A percentile compares a stretch with the other conserved stretches of the same genome.
Conservation (phyloP, 805 yeast genomes). For the Barnettozyma californica region DNA sequence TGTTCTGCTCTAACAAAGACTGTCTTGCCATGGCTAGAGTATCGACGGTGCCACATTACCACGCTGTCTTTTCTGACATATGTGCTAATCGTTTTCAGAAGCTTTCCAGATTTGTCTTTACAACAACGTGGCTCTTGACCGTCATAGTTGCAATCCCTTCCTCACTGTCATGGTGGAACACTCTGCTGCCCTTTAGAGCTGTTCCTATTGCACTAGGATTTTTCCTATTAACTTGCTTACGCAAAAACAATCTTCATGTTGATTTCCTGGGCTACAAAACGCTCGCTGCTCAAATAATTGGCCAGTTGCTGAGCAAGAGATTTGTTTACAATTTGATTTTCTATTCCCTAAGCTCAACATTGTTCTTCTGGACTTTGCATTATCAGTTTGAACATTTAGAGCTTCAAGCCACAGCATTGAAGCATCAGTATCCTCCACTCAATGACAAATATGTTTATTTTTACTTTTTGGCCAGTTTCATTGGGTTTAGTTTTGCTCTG, state of each 20-base stretch:
- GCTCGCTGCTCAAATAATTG: slow-evolving; percentile 22
- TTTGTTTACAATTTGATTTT: slow-evolving; percentile 18
- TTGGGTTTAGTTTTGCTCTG: slow-evolving; percentile 41
- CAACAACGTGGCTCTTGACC: slow-evolving; percentile 25
- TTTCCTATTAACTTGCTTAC: slow-evolving; percentile 31
- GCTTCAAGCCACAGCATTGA: slow-evolving; percentile 29
- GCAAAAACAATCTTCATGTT: slow-evolving; percentile 37
- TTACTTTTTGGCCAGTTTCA: slow-evolving; percentile 39
- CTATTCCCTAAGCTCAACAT: slow-evolving; percentile 22
- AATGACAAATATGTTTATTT: slow-evolving; percentile 43
- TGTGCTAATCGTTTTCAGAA: slow-evolving; percentile 37
- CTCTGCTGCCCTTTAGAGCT: slow-evolving; percentile 26
- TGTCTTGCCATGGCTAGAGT: not conserved
- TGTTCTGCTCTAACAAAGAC: not conserved
- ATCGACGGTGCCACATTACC: slow-evolving; percentile 27
- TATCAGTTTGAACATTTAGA: slow-evolving; percentile 19
- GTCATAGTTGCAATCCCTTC: slow-evolving; percentile 23
- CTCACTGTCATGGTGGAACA: slow-evolving; percentile 21
- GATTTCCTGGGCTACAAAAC: slow-evolving; percentile 30
- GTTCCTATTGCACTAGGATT: slow-evolving; percentile 26
- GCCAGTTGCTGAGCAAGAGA: slow-evolving; percentile 23
- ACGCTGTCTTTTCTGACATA: slow-evolving; percentile 35
- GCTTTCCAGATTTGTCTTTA: slow-evolving; percentile 31
- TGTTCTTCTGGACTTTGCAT: slow-evolving; percentile 21
- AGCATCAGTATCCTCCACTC: slow-evolving; percentile 36